These are phyloP conservation scores for Cymbidium sinense DNA, from an alignment of 106 monocot genomes.

Conservation along the genomic window DNA sequence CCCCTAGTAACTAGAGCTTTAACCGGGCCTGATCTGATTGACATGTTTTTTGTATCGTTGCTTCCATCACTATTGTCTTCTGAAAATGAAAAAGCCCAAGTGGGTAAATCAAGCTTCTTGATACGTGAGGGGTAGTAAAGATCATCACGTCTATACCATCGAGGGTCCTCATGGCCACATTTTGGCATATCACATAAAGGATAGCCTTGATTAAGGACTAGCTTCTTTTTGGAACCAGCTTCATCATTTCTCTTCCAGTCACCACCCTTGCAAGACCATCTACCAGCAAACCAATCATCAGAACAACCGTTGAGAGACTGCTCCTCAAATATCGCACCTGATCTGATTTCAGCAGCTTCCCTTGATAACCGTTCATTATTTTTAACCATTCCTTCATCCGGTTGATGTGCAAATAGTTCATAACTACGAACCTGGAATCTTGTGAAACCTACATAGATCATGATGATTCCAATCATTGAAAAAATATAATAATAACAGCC, in stretches of 20 bases:
- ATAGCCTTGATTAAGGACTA: slow-evolving; percentile 79
- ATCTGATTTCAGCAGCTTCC: slow-evolving; percentile 39
- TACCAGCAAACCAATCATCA: slow-evolving; percentile 59
- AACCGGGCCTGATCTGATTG: slow-evolving; percentile 21
- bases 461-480: background rate
- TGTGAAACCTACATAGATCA: slow-evolving; percentile 41
- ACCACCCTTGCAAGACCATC: slow-evolving; percentile 92
- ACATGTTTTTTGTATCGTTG: slow-evolving; percentile 43
- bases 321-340: slow-evolving; percentile 26
- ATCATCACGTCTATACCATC: slow-evolving; percentile 59
- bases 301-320: slow-evolving; percentile 14
- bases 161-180: slow-evolving; percentile 72
- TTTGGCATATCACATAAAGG: slow-evolving; percentile 87
- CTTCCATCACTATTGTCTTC: slow-evolving; percentile 64
- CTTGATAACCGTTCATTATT: slow-evolving; percentile 23
- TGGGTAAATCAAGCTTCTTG: slow-evolving; percentile 70
- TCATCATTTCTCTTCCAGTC: slow-evolving; percentile 99
- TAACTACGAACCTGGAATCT: slow-evolving; percentile 29
- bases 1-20: slow-evolving; percentile 41
- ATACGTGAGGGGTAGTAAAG: slow-evolving; percentile 44
- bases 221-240: slow-evolving; percentile 50
- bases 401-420: slow-evolving; percentile 29
- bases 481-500: background rate
- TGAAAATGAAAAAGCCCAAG: slow-evolving; percentile 71
- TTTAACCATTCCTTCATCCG: slow-evolving; percentile 32